Evolutionary conservation across 139 green algal genomes (phyloP).

Genomic region (Chlorokybus atmophyticus): DNA sequence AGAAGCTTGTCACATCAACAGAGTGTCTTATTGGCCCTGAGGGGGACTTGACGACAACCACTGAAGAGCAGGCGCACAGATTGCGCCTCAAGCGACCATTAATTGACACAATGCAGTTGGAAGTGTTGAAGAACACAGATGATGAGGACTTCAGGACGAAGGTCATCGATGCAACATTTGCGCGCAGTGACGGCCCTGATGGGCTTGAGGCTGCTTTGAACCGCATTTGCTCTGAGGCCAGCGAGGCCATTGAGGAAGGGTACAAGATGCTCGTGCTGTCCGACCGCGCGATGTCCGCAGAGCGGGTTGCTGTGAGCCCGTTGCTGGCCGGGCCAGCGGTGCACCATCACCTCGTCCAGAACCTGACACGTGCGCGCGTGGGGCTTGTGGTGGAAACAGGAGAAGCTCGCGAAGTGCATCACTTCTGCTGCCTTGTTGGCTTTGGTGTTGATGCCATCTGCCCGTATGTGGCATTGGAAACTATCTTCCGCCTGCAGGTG

Average conservation of each 20-base stretch:
- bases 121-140: slow-evolving; percentile 34
- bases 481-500: slow-evolving; percentile 17
- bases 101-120: slow-evolving; percentile 64
- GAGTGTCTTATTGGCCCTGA: slow-evolving; percentile 85
- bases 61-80: slow-evolving; percentile 45
- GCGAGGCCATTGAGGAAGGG: slow-evolving; percentile 58
- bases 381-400: slow-evolving; percentile 68
- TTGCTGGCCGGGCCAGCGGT: slow-evolving; percentile 74
- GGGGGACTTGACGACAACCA: slow-evolving; percentile 52
- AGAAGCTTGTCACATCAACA: slow-evolving; percentile 81
- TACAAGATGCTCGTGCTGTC: slow-evolving; percentile 60
- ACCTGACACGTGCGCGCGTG: slow-evolving; percentile 46
- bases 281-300: slow-evolving; percentile 40
- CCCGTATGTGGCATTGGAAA: slow-evolving; percentile 84
- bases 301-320: slow-evolving; percentile 57
- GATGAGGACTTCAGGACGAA: slow-evolving; percentile 28
- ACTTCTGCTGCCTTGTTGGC: slow-evolving; percentile 82
- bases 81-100: slow-evolving; percentile 69
- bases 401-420: slow-evolving; percentile 69
- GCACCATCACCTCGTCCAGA: slow-evolving; percentile 70
- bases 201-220: slow-evolving; percentile 58
- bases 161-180: slow-evolving; percentile 76
- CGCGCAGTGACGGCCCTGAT: slow-evolving; percentile 42
- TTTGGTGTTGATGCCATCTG: slow-evolving; percentile 87
- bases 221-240: slow-evolving; percentile 55